Base-by-base conservation (phyloP, 495 filamentous ascomycete genomes). In the Hypoxylon trugodes region DNA sequence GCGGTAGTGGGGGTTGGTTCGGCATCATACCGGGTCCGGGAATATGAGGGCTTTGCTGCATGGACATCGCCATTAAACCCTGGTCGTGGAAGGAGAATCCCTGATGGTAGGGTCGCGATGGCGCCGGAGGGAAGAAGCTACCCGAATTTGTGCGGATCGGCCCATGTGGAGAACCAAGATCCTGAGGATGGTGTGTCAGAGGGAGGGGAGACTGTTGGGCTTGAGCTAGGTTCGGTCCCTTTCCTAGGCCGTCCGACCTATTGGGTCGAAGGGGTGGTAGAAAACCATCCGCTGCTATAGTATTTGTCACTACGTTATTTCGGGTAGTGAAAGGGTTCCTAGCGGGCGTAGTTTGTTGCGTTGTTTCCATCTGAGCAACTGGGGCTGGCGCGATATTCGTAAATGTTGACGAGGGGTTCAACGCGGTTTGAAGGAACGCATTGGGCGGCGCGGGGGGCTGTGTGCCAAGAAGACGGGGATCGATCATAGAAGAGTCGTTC, bases 191-290 rank as follows among this genome's bases (percentile, higher is more conserved):
- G n/a, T 54, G 53, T 4, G 28, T 8, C 25, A 57, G n/a, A 2
- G 22, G 68, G 30, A 33, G 33, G 15, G 65, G 41, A 6, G 61
- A 16, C 28, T 35, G 72, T n/a, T 51, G 68, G 10, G 37, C 26
- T 13, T 48, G 54, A n/a, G 60, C 15, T 12, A 32, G 8, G 16
- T 60, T 53, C n/a, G 40, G 47, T 10, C 67, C 70, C 40, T 76
- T 57, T 36, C 56, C 63, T 4, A 66, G 30, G 12, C 42, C 18
- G 5, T 66, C 62, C 1, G 56, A 24, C 33, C 57, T 61, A 19
- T 57, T 68, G 12, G 78, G 78, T n/a, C 78, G 74, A n/a, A 80
- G 42, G 0, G 78, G 77, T 0, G 78, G 78, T 19, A 80, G 72
- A 18, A 69, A 24, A 4, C 62, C n/a, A n/a, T n/a, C n/a, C n/a